phyloP scores from a whole-genome alignment of 2,329 filamentous ascomycete genomes.

The Clarireedia sp. region DNA sequence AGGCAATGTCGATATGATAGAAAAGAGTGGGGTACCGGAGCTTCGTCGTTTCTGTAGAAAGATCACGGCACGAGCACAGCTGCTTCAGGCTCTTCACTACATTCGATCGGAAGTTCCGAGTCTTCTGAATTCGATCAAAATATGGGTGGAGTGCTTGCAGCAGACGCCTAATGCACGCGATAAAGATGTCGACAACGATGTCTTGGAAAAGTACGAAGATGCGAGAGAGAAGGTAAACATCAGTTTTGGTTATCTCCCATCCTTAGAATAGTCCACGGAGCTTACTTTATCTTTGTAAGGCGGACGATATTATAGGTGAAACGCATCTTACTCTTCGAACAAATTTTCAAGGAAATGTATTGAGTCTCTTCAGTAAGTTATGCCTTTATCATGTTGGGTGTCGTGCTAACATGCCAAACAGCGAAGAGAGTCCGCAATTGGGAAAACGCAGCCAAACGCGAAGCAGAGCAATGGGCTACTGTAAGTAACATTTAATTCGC shows the following conservation, averaged over 20 bases:
- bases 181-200: background rate
- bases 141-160: background rate
- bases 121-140: background rate
- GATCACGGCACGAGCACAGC: background rate
- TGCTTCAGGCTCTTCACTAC: background rate
- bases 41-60: slow-evolving; percentile 30
- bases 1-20: slow-evolving; percentile 24
- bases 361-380: too few species aligned
- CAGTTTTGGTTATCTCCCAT: too few species aligned
- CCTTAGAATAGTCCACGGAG: too few species aligned
- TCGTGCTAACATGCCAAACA: background rate
- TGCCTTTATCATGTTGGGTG: too few species aligned
- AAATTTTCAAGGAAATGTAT: too few species aligned
- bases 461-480: background rate
- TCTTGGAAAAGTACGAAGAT: background rate
- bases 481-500: background rate
- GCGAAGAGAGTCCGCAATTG: background rate
- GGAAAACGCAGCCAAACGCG: background rate
- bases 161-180: background rate
- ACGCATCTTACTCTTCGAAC: too few species aligned
- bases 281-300: too few species aligned
- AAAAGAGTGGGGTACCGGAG: slow-evolving; percentile 28
- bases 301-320: too few species aligned
- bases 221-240: too few species aligned
- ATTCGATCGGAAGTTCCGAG: background rate